These are phyloP conservation scores for Bolboschoenus planiculmis DNA, from an alignment of 176 grass and related monocot species.

Conservation along the genomic window DNA sequence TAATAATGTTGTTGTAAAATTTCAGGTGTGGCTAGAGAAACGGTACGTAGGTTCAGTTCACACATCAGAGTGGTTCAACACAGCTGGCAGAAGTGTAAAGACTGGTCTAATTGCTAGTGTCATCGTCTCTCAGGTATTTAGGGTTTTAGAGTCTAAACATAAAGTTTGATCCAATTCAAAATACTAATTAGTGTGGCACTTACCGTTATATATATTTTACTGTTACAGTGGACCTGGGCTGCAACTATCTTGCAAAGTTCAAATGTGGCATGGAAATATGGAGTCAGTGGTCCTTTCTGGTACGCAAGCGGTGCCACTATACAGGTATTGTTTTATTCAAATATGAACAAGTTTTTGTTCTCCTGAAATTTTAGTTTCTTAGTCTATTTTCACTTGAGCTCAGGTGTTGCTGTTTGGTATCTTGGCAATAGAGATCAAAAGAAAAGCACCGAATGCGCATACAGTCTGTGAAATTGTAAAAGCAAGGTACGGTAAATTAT, in stretches of 20 bases:
- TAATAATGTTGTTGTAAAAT: background rate
- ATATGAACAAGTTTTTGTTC: background rate
- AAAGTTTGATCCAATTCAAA: background rate
- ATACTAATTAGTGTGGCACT: background rate
- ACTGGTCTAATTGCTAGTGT: constrained; percentile 78
- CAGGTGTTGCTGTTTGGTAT: constrained; percentile 65
- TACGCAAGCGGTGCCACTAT: constrained; percentile 68
- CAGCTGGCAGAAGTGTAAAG: constrained; percentile 64
- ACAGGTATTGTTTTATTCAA: constrained; percentile 26
- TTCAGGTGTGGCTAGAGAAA: constrained; percentile 69
- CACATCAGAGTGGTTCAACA: constrained; percentile 77
- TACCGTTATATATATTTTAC: background rate
- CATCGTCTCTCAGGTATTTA: constrained; percentile 62
- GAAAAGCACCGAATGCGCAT: constrained; percentile 60
- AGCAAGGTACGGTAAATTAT: constrained; percentile 21
- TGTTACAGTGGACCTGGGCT: constrained; percentile 63
- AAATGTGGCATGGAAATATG: constrained; percentile 72
- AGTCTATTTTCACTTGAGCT: background rate
- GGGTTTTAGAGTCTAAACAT: background rate
- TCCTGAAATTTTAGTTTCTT: background rate
- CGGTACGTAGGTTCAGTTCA: constrained; percentile 54
- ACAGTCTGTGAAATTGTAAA: constrained; percentile 72
- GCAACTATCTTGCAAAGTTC: constrained; percentile 81
- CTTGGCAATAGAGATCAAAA: constrained; percentile 80
- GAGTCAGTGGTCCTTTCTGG: constrained; percentile 72